Evolutionary conservation across 2,329 filamentous ascomycete species (phyloP), one percentile per base, ranked within the genome.

Genomic region (Chaetomiaceae sp.): DNA sequence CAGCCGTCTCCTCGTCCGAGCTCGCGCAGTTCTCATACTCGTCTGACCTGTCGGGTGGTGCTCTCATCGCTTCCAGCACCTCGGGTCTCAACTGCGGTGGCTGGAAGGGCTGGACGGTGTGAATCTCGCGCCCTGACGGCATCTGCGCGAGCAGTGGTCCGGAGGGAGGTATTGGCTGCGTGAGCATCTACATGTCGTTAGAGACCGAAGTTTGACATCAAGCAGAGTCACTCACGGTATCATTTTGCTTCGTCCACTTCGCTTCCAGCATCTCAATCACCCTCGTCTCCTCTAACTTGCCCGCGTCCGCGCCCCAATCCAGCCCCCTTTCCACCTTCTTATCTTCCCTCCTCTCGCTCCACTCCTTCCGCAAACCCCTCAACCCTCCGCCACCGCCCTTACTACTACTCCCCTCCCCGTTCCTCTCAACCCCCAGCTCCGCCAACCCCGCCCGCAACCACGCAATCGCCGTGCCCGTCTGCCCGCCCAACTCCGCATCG

Each of bases 241-340:
- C 88, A 61, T 98, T 98, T 66, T 89, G 81, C 68, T 89, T 93
- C 51, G 79, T 81, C 91, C 93, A 96, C 63, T 95, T 96, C 30
- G 74, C 76, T 57, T 94, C 79, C 27, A 98, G 69, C 81, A 93
- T 88, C 58, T 93, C 86, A 42, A 96, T 74, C 2, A 97, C 84
- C 45, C 89, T 76, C 2, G 76, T 81, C 67, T 98, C 93, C 63
- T 97, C 93, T 15, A 88, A 68, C 57, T 79, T 83, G 1, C 93
- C 91, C 0, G 84, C 91, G 66, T 96, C 90, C 37, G 83, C 72
- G 0, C 90, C 90, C 87, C 88, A 93, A 22, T 71, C 71, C 1
- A 71, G 68, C 37, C 80, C 84, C 61, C 80, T 88, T 56, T 91
- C 87, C 20, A 95, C 75, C 56, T 80, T 84, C 37, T 78, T 79